Base-by-base conservation (phyloP, 768 basidiomycete species). In the Termitomyces sp. region DNA sequence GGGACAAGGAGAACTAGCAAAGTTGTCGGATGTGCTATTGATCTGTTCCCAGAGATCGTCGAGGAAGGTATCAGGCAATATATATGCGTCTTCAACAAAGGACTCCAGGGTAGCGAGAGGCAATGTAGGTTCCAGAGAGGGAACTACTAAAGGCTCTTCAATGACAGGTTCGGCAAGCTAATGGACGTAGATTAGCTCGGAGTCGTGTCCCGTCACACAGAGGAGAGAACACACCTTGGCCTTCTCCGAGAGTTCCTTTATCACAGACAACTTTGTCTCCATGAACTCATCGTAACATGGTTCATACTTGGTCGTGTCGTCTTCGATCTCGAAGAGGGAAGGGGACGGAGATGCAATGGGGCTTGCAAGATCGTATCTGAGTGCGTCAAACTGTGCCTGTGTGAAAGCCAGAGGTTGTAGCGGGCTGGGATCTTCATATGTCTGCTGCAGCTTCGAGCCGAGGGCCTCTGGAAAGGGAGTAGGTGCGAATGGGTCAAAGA, bases 281-380 rank as follows among this genome's bases (percentile, higher is more conserved):
- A 56, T 53, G n/a, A 59, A 61, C 29, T 66, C 65, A 43, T 62
- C 61, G 21, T 56, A 64, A 45, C 49, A 55, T 10, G 48, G 21
- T 41, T 54, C 59, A 23, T 62, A 60, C 8, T 58, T 61, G 16
- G 59, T 64, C 29, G 42, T 43, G 38, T 62, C 63, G 1, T 55
- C 57, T 46, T 57, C 58, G 19, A 62, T 54, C 31, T 64, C 63
- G 38, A 66, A 62, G 34, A 54, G 32, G 38, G 60, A 62, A 56
- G 32, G 23, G 19, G 45, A 23, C 9, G 60, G 62, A 11, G 60
- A 51, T 19, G 50, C 23, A 11, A 57, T 29, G 1, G 61, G 61
- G 41, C 55, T 64, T 34, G 58, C 58, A 17, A 62, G 56, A 19
- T 59, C 59, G 19, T 44, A 25, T 14, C 57, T 61, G 7, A 59